Evolutionary conservation across 2,329 filamentous ascomycete genomes (phyloP).

Genomic region (Fusarium sp.): DNA sequence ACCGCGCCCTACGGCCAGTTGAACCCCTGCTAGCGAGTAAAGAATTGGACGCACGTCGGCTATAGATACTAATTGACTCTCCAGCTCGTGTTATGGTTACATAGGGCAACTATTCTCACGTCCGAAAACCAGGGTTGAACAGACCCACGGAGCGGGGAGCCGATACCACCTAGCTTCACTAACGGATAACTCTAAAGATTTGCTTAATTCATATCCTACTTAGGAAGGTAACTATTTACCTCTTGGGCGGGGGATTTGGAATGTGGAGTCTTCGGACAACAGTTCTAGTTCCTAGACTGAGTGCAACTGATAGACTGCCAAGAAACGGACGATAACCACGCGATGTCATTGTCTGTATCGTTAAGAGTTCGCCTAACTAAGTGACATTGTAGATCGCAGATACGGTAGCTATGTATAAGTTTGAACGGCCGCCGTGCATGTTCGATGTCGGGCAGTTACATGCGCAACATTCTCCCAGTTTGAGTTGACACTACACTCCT

Average conservation of each 20-base stretch:
- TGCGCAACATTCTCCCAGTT: background rate
- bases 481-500: background rate
- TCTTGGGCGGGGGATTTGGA: constrained; percentile 8
- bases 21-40: too few relatives aligned
- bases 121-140: background rate
- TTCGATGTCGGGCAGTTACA: background rate
- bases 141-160: constrained; percentile 18
- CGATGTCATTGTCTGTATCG: background rate
- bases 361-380: background rate
- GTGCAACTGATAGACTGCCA: background rate
- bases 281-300: constrained; percentile 31
- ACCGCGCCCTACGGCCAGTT: background rate
- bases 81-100: background rate
- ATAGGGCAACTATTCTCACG: background rate
- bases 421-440: background rate
- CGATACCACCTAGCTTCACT: background rate
- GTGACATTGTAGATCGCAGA: background rate
- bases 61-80: background rate
- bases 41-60: background rate
- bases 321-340: background rate
- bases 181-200: constrained; percentile 28
- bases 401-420: constrained; percentile 4
- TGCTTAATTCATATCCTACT: constrained; percentile 21
- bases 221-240: constrained; percentile 24
- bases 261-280: constrained; percentile 27